These are phyloP conservation scores for Melampsora occidentalis DNA, from an alignment of 1,284 basidiomycete genomes.

Conservation along the genomic window DNA sequence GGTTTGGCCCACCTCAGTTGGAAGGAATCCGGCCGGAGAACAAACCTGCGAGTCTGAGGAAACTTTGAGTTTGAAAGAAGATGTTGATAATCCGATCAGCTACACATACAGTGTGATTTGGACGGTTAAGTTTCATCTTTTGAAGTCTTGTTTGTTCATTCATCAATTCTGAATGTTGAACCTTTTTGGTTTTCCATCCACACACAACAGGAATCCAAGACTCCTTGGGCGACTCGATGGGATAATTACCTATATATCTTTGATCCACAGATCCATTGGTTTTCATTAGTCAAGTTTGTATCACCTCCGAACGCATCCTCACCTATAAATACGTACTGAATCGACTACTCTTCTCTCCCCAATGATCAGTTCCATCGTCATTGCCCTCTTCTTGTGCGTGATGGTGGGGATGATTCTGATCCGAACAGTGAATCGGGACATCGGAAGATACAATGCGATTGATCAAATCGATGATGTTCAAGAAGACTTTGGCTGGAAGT, in stretches of 20 bases:
- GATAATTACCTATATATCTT: conserved; percentile 81
- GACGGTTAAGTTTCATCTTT: conserved; percentile 61
- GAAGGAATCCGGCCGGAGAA: conserved; percentile 37
- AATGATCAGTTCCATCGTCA: conserved; percentile 66
- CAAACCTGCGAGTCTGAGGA: conserved; percentile 45
- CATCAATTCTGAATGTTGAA: neutral
- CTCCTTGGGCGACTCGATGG: conserved; percentile 80
- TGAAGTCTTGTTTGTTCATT: neutral
- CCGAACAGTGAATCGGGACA: conserved; percentile 84
- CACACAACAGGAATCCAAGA: conserved; percentile 66
- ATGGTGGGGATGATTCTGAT: conserved; percentile 88
- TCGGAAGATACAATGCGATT: conserved; percentile 91
- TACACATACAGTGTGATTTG: conserved; percentile 89
- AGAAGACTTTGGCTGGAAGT: conserved; percentile 98
- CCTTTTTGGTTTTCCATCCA: neutral
- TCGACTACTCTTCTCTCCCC: neutral
- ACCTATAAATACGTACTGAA: neutral
- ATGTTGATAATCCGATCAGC: conserved; percentile 65
- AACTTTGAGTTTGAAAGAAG: conserved; percentile 66
- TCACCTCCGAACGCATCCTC: neutral
- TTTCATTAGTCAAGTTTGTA: conserved; percentile 75
- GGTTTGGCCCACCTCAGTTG: conserved; percentile 78
- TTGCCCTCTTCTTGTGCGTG: conserved; percentile 72
- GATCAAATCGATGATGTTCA: conserved; percentile 92
- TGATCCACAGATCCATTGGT: conserved; percentile 76